Evolutionary conservation across 805 yeast species (phyloP).

Genomic region (Citeromyces matritensis): DNA sequence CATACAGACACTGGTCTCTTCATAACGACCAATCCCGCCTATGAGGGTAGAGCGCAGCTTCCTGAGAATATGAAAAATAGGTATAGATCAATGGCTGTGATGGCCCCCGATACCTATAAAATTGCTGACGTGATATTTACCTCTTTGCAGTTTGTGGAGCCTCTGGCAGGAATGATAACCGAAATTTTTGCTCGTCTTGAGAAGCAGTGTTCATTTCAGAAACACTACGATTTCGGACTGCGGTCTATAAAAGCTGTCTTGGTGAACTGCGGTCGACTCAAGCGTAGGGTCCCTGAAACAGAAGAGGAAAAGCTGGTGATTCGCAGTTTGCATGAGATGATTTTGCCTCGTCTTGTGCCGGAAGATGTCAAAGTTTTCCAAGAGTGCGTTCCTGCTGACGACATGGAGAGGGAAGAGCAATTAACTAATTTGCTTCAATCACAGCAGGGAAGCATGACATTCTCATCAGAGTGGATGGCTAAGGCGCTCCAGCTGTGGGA

Average conservation of each 20-base stretch:
- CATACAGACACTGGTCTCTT: slow-evolving; percentile 52
- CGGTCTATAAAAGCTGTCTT: slow-evolving; percentile 65
- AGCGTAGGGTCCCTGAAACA: slow-evolving; percentile 8
- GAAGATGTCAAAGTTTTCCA: slow-evolving; percentile 32
- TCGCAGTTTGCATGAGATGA: slow-evolving; percentile 40
- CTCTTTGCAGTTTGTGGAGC: slow-evolving; percentile 56
- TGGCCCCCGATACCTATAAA: slow-evolving; percentile 47
- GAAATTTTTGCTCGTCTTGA: slow-evolving; percentile 35
- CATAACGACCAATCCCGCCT: slow-evolving; percentile 84
- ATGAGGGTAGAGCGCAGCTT: slow-evolving; percentile 65
- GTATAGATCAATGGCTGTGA: slow-evolving; percentile 65
- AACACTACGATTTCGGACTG: slow-evolving; percentile 84
- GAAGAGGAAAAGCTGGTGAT: slow-evolving; percentile 17
- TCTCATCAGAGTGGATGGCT: slow-evolving; percentile 26
- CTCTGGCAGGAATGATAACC: slow-evolving; percentile 32
- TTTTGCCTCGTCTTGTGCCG: slow-evolving; percentile 51
- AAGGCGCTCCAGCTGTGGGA: slow-evolving; percentile 51
- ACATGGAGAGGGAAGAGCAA: neutral
- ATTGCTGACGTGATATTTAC: slow-evolving; percentile 63
- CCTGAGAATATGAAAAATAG: slow-evolving; percentile 79
- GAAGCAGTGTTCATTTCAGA: slow-evolving; percentile 28
- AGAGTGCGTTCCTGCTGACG: slow-evolving; percentile 4
- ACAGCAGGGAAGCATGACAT: slow-evolving; percentile 12
- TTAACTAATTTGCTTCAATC: slow-evolving; percentile 12
- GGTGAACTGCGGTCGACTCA: slow-evolving; percentile 36